These are phyloP conservation scores for Diplocarpon rosae DNA, from an alignment of 2,329 filamentous ascomycete species.

Conservation along the genomic window DNA sequence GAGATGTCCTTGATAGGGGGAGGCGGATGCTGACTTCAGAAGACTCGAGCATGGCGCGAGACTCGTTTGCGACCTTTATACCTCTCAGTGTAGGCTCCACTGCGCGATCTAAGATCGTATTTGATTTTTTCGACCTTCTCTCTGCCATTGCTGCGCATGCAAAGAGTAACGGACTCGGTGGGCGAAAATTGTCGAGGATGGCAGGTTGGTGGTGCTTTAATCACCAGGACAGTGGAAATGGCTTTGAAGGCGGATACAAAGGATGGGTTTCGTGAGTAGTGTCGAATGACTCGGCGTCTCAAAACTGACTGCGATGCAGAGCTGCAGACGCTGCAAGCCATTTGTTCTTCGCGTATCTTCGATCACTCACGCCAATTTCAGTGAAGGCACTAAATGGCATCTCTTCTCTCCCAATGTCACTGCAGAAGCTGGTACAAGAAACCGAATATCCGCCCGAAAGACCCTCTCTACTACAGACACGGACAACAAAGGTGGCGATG, in stretches of 20 bases:
- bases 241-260: constrained; percentile 90
- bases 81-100: constrained; percentile 85
- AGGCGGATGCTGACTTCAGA: constrained; percentile 10
- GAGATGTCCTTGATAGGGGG: constrained; percentile 5
- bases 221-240: constrained; percentile 72
- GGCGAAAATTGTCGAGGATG: constrained; percentile 86
- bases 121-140: constrained; percentile 91
- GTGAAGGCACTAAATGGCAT: constrained; percentile 63
- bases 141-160: constrained; percentile 85
- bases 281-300: not conserved
- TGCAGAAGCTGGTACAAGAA: constrained; percentile 82
- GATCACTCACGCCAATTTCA: constrained; percentile 75
- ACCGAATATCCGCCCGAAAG: constrained; percentile 86
- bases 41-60: constrained; percentile 86
- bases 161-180: constrained; percentile 86
- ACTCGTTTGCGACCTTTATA: constrained; percentile 94
- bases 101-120: constrained; percentile 77
- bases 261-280: constrained; percentile 63
- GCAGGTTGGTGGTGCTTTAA: constrained; percentile 99
- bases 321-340: constrained; percentile 94
- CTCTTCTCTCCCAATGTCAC: constrained; percentile 74
- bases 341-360: constrained; percentile 93
- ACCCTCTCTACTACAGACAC: constrained; percentile 64
- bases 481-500: constrained; percentile 87
- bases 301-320: constrained; percentile 33